These are phyloP conservation scores for Sporothrix dimorphospora DNA, from an alignment of 2,329 filamentous ascomycete genomes.

Conservation along the genomic window DNA sequence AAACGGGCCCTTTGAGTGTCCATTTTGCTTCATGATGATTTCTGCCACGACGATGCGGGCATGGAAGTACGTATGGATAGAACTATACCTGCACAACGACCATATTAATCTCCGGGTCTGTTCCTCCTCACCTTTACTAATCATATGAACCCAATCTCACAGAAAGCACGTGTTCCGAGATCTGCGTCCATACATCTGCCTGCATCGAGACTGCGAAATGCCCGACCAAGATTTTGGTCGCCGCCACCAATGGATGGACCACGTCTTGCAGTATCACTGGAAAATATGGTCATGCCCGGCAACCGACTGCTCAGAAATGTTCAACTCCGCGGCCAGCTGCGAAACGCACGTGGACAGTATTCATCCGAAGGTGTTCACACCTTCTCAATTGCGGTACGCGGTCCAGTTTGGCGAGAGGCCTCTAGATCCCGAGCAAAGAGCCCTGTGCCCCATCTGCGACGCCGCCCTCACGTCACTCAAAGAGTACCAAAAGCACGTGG, in stretches of 20 bases:
- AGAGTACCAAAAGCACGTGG: slow-evolving; percentile 37
- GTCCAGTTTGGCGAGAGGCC: too few species aligned
- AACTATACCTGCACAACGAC: neutral
- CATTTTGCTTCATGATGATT: slow-evolving; percentile 45
- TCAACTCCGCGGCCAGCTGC: slow-evolving; percentile 13
- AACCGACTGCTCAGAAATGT: slow-evolving; percentile 20
- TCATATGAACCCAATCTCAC: neutral
- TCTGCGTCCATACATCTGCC: slow-evolving; percentile 44
- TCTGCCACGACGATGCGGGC: slow-evolving; percentile 34
- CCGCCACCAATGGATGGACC: slow-evolving; percentile 36
- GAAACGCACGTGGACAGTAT: slow-evolving; percentile 27
- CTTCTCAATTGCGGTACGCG: too few species aligned
- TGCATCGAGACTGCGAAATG: slow-evolving; percentile 38
- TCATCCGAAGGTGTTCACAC: slow-evolving; percentile 21
- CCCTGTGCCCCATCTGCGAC: slow-evolving; percentile 34
- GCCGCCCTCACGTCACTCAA: slow-evolving; percentile 29
- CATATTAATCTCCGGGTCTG: too few species aligned
- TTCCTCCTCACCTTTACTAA: neutral
- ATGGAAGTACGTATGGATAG: slow-evolving; percentile 39
- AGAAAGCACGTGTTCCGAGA: slow-evolving; percentile 44
- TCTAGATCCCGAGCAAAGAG: neutral
- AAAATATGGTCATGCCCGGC: slow-evolving; percentile 33
- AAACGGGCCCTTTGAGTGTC: slow-evolving; percentile 43
- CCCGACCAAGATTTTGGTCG: slow-evolving; percentile 33
- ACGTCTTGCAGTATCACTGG: slow-evolving; percentile 36